Base-by-base conservation (phyloP, 176 grass and related monocot genomes). In the Aechmea fasciata region DNA sequence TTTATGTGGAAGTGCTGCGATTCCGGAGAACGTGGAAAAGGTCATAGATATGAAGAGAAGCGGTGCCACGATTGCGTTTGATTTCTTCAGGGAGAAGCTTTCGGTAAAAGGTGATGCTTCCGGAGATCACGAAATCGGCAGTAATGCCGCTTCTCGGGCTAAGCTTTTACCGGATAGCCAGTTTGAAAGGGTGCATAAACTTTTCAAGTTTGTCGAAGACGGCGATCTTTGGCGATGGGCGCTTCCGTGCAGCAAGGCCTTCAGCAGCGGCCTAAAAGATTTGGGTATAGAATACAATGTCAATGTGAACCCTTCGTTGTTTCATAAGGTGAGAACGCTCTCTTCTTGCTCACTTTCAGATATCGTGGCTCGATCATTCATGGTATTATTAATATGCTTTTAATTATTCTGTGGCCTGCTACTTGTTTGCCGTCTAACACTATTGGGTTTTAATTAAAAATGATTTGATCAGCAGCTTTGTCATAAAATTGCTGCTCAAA, bases 1-100 rank as follows among this genome's bases (percentile, higher is more conserved):
- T 77, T 75, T 97, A 29, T 83, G 77, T 29, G 84, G 54, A 49
- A 82, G 87, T 59, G 41, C 24, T 3, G 79, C 54, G 9, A 65
- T 84, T 49, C 84, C 79, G 14, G 18, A 90, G 77, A 97, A 97
- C 70, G 93, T 97, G 57, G 85, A 70, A 13, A 92, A 87, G 73
- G 72, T 97, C 20, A 90, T 97, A 73, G 93, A 97, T 76, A 92
- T 90, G 93, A 78, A 97, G 69, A 83, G 65, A 20, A 97, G 93
- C 74, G 93, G 86, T 17, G 88, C 93, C 50, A 96, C 93, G 67
- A 92, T 96, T 78, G 93, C 93, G 2, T 90, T 92, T 71, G 93
- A 92, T 41, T 97, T 90, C 79, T 97, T 97, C 67, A 85, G 66
- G 59, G 64, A 87, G 55, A 92, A 92, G 47, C 73, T 92, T 52